These are phyloP conservation scores for Tetragonia tetragonoides DNA, from an alignment of 148 eudicot genomes.

Conservation along the genomic window DNA sequence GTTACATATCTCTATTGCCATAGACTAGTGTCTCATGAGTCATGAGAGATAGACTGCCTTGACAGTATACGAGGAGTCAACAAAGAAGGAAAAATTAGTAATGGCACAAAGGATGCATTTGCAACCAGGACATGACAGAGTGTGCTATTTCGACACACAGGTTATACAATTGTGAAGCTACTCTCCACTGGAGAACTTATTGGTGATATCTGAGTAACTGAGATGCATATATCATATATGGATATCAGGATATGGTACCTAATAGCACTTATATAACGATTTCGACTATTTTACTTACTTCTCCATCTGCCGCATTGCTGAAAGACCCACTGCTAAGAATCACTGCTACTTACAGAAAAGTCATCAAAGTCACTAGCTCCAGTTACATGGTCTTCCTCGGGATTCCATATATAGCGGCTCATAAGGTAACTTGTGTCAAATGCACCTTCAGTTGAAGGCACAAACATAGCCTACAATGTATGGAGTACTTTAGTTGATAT, in stretches of 20 bases:
- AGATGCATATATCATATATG: not conserved
- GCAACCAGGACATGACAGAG: not conserved
- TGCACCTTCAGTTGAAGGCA: constrained; percentile 79
- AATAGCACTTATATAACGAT: not conserved
- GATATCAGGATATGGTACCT: not conserved
- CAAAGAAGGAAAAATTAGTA: constrained; percentile 16
- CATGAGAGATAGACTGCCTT: too few species aligned
- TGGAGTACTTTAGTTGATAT: not conserved
- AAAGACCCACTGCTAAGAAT: constrained; percentile 72
- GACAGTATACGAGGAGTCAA: too few species aligned
- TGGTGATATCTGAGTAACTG: not conserved
- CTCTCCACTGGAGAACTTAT: not conserved
- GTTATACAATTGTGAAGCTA: too few species aligned
- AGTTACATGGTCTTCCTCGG: constrained; percentile 75
- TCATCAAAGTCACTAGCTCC: constrained; percentile 95
- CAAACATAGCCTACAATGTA: constrained; percentile 75
- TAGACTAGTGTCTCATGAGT: too few species aligned
- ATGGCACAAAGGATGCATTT: too few species aligned
- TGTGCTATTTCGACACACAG: too few species aligned
- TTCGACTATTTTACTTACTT: constrained; percentile 41
- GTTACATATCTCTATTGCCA: too few species aligned
- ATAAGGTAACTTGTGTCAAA: constrained; percentile 95
- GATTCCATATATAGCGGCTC: constrained; percentile 98
- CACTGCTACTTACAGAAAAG: constrained; percentile 70
- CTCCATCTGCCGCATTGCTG: constrained; percentile 78